Evolutionary conservation across 2,329 filamentous ascomycete species (phyloP), one percentile per base, ranked within the genome.

Genomic region (Parafenestella ontariensis): DNA sequence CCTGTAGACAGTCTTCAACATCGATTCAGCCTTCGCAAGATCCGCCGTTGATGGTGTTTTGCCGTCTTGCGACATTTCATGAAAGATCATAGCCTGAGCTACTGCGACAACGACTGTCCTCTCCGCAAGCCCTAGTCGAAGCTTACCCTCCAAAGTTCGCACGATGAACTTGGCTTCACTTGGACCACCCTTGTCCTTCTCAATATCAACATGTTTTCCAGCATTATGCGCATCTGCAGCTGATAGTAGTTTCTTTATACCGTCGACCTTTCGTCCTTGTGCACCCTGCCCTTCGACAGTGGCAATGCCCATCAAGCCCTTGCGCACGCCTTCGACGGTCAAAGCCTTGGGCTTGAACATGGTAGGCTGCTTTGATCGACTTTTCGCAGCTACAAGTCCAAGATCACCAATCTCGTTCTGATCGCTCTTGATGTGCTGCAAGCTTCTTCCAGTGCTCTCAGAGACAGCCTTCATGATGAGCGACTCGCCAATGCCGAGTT

Each of bases 391-490:
- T 1, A 99, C 94, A 29, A 98, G 81, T 10, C 95, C 95, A 10
- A 99, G 83, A 75, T 99, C 95, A 49, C 95, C 95, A 76, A 98
- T 96, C 67, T 97, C 92, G 69, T 95, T 92, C 72, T 99, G 95
- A 66, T 98, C 93, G 44, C 90, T 87, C 78, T 97, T 98, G 81
- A 99, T 96, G 47, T 96, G 88, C 33, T 89, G 84, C 42, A 97
- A 78, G 68, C 88, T 96, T 56, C 95, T 88, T 9, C 95, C 95
- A 0, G 95, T 99, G 26, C 89, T 90, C 78, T 98, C 94, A 10
- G 94, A 94, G 69, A 99, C 96, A 5, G 95, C 91, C 76, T 98
- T 99, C 93, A 98, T 98, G 68, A 99, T 97, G 24, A 99, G 78
- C 0, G 94, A 98, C 77, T 99, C 95, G 52, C 95, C 95, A 66